Evolutionary conservation across 495 filamentous ascomycete species (phyloP), one percentile per base, ranked within the genome.

Genomic region (Apiosordaria backusii): DNA sequence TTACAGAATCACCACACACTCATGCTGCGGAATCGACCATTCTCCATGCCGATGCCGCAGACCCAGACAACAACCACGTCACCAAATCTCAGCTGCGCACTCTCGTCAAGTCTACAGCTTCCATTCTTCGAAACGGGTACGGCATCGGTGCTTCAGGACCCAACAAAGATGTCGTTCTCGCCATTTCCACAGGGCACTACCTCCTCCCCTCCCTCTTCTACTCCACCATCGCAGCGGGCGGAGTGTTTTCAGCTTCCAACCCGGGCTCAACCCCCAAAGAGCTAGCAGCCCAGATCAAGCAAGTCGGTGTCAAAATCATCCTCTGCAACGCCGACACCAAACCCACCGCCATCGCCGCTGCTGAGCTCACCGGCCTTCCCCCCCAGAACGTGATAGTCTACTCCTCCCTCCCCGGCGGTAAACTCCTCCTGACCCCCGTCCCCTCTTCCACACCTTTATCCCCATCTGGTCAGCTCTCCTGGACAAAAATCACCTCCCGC

Each of bases 281-380:
- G 66, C 67, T 83, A n/a, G 72, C 74, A 6, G 68, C 71, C 54
- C 81, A 84, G 70, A 62, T 82, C 23, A 69, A 62, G 25, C 77
- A 80, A 35, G 77, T 71, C 13, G 82, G 79, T 0, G 83, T 87
- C 1, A 83, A 70, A 15, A 82, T 87, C 63, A 75, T 91, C 15
- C 55, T 89, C 63, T 83, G 84, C 62, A 85, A 78, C 4, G 68
- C 68, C 5, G 73, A 71, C 6, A 80, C 83, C 22, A 78, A 90
- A 13, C 65, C 82, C 4, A 80, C 81, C 21, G 91, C 86, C 23
- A 74, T 73, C 23, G 81, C 85, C 21, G 92, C 90, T 1, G 88
- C 88, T 0, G 79, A 80, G 66, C 79, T 79, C 50, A 84, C 79
- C 18, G 86, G 86, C 10, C 79, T 95, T 16, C 69, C 79, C 0